Percentiles rank a stretch among this genome's conserved stretches.
Evolutionary conservation across 2,329 filamentous ascomycete genomes (phyloP).

Genomic region (Aspergillus thermomutatus): DNA sequence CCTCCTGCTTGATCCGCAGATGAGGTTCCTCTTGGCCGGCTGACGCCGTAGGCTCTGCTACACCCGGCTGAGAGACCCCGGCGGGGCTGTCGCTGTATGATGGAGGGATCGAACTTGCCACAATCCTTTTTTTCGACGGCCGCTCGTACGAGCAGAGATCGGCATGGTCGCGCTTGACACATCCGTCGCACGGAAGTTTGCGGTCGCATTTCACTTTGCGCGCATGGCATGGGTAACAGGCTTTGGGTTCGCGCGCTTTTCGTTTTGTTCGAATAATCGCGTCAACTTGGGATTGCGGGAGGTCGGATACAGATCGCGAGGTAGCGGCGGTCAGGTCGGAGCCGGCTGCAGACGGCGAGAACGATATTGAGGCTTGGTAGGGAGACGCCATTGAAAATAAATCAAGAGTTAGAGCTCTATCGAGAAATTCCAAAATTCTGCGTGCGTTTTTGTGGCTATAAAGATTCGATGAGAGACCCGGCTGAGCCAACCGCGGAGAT

Average conservation of each 20-base stretch:
- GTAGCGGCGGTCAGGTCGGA: conserved; percentile 22
- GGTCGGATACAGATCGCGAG: conserved; percentile 34
- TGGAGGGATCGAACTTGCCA: conserved; percentile 19
- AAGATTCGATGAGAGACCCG: background rate
- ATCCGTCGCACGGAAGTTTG: conserved; percentile 48
- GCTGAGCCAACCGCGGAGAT: background rate
- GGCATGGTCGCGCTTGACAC: conserved; percentile 48
- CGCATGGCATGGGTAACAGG: conserved; percentile 45
- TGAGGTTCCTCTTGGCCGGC: conserved; percentile 19
- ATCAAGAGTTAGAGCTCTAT: background rate
- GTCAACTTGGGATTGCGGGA: conserved; percentile 45
- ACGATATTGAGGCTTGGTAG: conserved; percentile 27
- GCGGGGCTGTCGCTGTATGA: conserved; percentile 21
- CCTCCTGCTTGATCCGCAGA: conserved; percentile 19
- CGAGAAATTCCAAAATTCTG: background rate
- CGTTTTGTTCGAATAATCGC: conserved; percentile 47
- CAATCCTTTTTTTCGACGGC: conserved; percentile 44
- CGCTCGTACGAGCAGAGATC: conserved; percentile 49
- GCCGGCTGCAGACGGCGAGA: conserved; percentile 24
- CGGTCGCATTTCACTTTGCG: conserved; percentile 50
- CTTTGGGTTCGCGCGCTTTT: conserved; percentile 47
- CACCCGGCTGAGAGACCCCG: conserved; percentile 7
- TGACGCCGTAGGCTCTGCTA: conserved; percentile 8
- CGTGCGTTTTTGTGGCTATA: background rate
- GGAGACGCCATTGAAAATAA: conserved; percentile 27